Percentiles rank a stretch among this genome's conserved stretches.
These are phyloP conservation scores for Malbranchea cinnamomea DNA, from an alignment of 2,329 filamentous ascomycete species.

Conservation along the genomic window DNA sequence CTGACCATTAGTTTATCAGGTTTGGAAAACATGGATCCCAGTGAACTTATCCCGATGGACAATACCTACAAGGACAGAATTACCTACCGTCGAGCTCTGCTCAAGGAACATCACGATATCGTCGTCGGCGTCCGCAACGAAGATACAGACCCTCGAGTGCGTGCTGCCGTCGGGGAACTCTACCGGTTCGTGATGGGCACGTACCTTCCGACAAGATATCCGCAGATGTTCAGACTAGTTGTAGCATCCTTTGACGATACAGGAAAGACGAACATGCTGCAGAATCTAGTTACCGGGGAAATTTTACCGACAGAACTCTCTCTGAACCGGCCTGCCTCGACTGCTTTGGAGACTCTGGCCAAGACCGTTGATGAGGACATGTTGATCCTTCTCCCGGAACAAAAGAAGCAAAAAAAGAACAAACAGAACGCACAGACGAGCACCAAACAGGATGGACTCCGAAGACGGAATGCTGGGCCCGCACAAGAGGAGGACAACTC, in stretches of 20 bases:
- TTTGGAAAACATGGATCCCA: constrained; percentile 33
- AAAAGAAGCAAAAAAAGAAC: constrained; percentile 3
- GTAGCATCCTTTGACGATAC: constrained; percentile 14
- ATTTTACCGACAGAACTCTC: constrained; percentile 24
- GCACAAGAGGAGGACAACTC: neutral
- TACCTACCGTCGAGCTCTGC: constrained; percentile 32
- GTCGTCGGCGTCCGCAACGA: constrained; percentile 23
- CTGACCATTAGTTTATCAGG: constrained; percentile 4
- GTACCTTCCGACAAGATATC: constrained; percentile 44
- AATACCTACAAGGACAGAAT: constrained; percentile 42
- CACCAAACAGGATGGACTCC: constrained; percentile 1
- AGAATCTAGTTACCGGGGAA: constrained; percentile 34
- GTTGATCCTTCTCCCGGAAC: constrained; percentile 39
- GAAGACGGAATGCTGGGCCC: constrained; percentile 1
- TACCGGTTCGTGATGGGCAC: constrained; percentile 39
- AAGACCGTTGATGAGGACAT: constrained; percentile 45
- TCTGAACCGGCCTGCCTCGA: constrained; percentile 18
- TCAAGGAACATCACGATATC: constrained; percentile 29
- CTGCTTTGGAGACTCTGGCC: constrained; percentile 35
- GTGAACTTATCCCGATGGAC: constrained; percentile 45
- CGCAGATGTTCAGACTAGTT: constrained; percentile 35
- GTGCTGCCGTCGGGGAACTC: constrained; percentile 38
- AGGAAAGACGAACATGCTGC: constrained; percentile 17
- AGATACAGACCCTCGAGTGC: constrained; percentile 24
- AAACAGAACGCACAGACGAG: neutral